Percentiles rank a stretch among this genome's conserved stretches.
phyloP scores from a whole-genome alignment of 176 grass and related monocot species.

The Aegilops speltoides region DNA sequence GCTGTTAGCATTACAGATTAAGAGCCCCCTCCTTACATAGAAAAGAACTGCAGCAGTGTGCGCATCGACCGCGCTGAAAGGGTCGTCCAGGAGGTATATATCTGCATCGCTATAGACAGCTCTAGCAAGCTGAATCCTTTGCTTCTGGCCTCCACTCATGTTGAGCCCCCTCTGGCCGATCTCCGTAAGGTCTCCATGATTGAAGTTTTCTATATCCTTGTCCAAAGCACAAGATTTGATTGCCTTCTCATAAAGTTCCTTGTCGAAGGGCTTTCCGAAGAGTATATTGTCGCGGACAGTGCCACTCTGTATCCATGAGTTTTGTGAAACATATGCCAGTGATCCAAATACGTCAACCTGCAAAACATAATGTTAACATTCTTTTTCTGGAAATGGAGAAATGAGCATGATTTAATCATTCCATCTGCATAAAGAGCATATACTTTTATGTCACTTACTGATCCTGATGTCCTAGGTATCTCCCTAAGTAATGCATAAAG shows the following conservation, averaged over 20 bases:
- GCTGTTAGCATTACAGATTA: background rate
- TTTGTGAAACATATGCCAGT: conserved; percentile 85
- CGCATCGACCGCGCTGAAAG: conserved; percentile 91
- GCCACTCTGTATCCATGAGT: conserved; percentile 93
- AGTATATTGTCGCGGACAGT: conserved; percentile 88
- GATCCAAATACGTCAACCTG: conserved; percentile 78
- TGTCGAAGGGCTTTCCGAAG: conserved; percentile 69
- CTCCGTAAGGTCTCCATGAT: conserved; percentile 83
- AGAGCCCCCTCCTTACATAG: conserved; percentile 64
- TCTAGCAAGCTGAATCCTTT: conserved; percentile 95
- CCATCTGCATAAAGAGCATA: background rate
- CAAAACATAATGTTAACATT: conserved; percentile 15
- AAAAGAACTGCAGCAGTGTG: conserved; percentile 84
- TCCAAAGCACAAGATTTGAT: conserved; percentile 80
- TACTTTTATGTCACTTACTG: conserved; percentile 45
- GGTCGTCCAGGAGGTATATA: conserved; percentile 82
- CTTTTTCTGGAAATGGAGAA: background rate
- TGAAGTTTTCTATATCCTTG: conserved; percentile 79
- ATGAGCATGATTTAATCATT: background rate
- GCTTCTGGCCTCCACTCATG: conserved; percentile 98
- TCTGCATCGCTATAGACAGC: conserved; percentile 88
- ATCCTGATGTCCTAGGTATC: conserved; percentile 75
- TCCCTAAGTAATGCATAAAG: conserved; percentile 81
- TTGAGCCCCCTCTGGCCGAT: conserved; percentile 96
- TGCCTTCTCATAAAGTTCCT: conserved; percentile 61